phyloP scores from a whole-genome alignment of 140 eudicot genomes.

The Oenanthe javanica region DNA sequence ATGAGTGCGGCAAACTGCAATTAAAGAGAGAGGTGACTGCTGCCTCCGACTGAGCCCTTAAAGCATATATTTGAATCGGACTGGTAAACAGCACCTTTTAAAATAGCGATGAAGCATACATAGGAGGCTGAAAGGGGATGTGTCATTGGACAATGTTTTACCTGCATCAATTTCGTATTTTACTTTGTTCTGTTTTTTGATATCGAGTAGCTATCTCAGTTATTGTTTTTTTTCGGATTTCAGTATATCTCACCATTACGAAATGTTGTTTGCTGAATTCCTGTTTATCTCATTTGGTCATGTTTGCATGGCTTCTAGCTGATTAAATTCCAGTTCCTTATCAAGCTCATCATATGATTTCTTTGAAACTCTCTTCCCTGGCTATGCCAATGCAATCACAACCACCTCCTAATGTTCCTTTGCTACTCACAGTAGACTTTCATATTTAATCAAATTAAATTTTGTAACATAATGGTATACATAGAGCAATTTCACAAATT shows the following conservation, averaged over 20 bases:
- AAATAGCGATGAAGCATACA: neutral
- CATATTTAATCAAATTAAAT: no score
- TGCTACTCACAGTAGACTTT: no score
- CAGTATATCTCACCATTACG: conserved; percentile 22
- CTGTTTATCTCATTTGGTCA: neutral
- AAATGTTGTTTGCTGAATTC: neutral
- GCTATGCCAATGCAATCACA: no score
- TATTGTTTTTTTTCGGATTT: neutral
- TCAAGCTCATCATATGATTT: neutral
- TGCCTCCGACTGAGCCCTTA: neutral
- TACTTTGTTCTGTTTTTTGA: neutral
- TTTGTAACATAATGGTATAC: no score
- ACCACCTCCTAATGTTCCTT: no score
- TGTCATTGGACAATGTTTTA: neutral
- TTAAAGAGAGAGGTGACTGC: conserved; percentile 22
- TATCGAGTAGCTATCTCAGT: no score
- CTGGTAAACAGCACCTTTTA: neutral
- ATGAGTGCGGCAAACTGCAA: conserved; percentile 36
- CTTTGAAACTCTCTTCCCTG: neutral
- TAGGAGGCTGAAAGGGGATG: neutral
- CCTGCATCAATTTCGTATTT: neutral
- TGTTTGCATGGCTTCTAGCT: conserved; percentile 35
- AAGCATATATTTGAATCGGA: neutral
- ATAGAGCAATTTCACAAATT: no score
- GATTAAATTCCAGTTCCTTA: conserved; percentile 1